phyloP scores from a whole-genome alignment of 345 rosid genomes.

The Dimocarpus longan region DNA sequence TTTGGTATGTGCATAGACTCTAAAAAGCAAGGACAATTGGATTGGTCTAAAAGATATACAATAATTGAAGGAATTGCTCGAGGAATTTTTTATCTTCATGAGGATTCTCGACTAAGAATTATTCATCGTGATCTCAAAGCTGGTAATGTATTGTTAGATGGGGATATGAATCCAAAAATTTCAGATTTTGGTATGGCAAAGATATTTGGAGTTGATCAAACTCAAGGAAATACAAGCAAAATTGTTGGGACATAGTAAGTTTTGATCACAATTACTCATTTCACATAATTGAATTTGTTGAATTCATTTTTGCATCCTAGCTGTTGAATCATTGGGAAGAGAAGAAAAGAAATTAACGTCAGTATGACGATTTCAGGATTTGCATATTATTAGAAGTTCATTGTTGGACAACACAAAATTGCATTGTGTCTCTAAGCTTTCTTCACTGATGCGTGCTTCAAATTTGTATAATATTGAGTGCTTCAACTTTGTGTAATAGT shows the following conservation, averaged over 20 bases:
- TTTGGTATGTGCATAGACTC: constrained; percentile 4
- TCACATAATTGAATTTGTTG: no score
- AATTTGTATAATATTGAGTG: no score
- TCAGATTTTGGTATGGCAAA: constrained; percentile 41
- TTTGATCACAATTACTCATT: background rate
- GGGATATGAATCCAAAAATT: constrained; percentile 30
- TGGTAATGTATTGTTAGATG: constrained; percentile 46
- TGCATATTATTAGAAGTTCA: no score
- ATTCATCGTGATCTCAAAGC: constrained; percentile 63
- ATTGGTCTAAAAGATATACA: constrained; percentile 48
- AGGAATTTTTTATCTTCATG: constrained; percentile 58
- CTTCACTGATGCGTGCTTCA: background rate
- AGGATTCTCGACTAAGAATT: constrained; percentile 50
- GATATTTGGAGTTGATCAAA: constrained; percentile 33
- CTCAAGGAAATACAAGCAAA: constrained; percentile 24
- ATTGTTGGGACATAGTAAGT: constrained; percentile 29
- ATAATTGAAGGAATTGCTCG: constrained; percentile 57
- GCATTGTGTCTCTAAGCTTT: background rate
- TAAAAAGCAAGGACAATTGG: constrained; percentile 31
- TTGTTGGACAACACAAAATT: background rate
- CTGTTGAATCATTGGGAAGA: no score
- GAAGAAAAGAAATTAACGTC: no score
- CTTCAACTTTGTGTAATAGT: no score
- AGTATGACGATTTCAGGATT: no score
- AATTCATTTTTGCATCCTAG: no score